Evolutionary conservation across 2,329 filamentous ascomycete species (phyloP), one percentile per base, ranked within the genome.

Genomic region (Fusarium haematococcum): DNA sequence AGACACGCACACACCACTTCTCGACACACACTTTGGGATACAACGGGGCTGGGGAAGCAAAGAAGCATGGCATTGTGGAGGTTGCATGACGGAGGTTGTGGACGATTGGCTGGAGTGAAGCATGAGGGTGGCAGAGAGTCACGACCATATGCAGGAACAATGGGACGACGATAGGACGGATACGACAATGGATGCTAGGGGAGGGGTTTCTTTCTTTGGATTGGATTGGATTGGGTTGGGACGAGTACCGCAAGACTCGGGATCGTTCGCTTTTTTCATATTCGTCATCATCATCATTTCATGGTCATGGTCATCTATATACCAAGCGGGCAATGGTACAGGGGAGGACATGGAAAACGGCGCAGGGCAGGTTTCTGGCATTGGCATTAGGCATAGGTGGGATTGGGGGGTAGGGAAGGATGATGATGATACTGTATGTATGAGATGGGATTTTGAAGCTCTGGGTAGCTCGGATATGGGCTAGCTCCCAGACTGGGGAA

Each of bases 391-490:
- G 50, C 50, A 56, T 57, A 14, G 65, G 32, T 20, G 63, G 52
- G 63, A 71, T 65, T 45, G 37, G 61, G 64, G 60, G 69, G 57
- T 32, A 63, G 66, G 69, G 27, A 63, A 32, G 63, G 60, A 64
- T 63, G 63, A 69, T 30, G 63, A 69, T 58, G 66, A 65, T 56
- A 70, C 14, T 27, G 45, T 50, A 50, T 27, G 45, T 50, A 50
- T 64, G 70, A 77, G 71, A 62, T 18, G 43, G 43, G 14, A 18
- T 10, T 11, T 50, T 50, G 67, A 73, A 71, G 79, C 77, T 80
- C 79, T 77, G 73, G 79, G 75, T 79, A 80, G 71, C 71, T 75
- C 20, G 77, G 66, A 35, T 32, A 79, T 73, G 75, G 79, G 78
- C 76, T 76, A 80, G 79, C 70, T 80, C 76, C 78, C 62, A 63